Evolutionary conservation across 2,329 filamentous ascomycete genomes (phyloP), one percentile per base, ranked within the genome.

Genomic region (Verticillium isaacii): DNA sequence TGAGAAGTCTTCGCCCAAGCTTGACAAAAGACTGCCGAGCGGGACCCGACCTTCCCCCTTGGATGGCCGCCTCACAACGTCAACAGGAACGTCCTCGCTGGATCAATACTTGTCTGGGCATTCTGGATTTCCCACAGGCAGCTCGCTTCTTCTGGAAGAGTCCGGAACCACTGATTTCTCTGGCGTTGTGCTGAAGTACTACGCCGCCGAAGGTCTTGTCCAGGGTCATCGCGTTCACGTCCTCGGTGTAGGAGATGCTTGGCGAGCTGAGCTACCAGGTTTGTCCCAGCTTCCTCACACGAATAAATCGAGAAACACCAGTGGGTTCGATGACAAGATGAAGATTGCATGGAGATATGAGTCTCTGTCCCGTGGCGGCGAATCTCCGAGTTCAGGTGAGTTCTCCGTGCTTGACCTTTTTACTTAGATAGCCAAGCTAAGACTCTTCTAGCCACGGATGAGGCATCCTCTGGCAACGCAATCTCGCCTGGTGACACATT

Each of bases 341-440:
- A 98, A 97, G 79, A 99, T 99, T 79, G 95, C 95, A 3, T 99
- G 95, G 95, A 85, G 95, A 74, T 99, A 99, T 77, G 93, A 98
- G 75, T 85, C 87, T 37, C 76, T 98, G 60, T 25, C 34, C 15
- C 41, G 58, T 29, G 90, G 90, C n/a, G 32, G 58, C 25, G 61
- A 34, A 14, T 39, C 57, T 32, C 8, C 63, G 39, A 61, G 64
- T 55, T 65, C 59, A 64, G 63, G 67, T 65, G 64, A 54, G 63
- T 63, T 32, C 6, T 17, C 34, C 8, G 23, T 12, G 9, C 39
- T 19, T 9, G 1, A 45, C 39, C 17, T 45, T 19, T n/a, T 17
- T 19, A 23, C n/a, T 19, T 25, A 7, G 3, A 17, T 7, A 7
- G 15, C 29, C 25, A 17, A 34, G 17, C 54, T 52, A 19, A 56